These are phyloP conservation scores for Fusarium tuaranense DNA, from an alignment of 2,329 filamentous ascomycete species.

Conservation along the genomic window DNA sequence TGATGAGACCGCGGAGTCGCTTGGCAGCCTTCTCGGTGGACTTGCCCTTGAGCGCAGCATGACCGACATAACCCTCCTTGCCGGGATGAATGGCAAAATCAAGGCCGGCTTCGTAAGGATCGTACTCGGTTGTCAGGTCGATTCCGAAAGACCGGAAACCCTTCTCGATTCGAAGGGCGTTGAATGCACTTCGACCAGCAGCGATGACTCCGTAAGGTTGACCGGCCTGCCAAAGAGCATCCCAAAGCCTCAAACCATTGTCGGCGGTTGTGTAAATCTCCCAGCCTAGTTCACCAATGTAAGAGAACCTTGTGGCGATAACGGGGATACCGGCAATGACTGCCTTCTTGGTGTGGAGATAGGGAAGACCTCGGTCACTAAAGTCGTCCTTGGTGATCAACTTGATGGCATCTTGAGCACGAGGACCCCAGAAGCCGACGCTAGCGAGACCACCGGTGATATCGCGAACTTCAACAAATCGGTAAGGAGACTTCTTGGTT, in stretches of 20 bases:
- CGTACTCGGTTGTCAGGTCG: constrained; percentile 71
- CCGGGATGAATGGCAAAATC: constrained; percentile 59
- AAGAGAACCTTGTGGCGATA: constrained; percentile 66
- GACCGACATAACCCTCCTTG: constrained; percentile 65
- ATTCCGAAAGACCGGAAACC: constrained; percentile 68
- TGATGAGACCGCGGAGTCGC: constrained; percentile 61
- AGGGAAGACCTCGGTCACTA: constrained; percentile 58
- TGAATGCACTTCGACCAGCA: constrained; percentile 69
- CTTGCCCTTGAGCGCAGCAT: constrained; percentile 58
- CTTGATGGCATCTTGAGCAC: constrained; percentile 62
- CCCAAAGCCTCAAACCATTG: constrained; percentile 69
- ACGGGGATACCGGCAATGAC: constrained; percentile 68
- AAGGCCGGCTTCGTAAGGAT: constrained; percentile 70
- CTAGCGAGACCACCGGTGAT: constrained; percentile 71
- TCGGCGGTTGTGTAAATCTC: constrained; percentile 72
- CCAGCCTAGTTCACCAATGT: constrained; percentile 72
- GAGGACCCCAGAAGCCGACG: constrained; percentile 73
- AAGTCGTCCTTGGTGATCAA: constrained; percentile 60
- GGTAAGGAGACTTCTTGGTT: constrained; percentile 50
- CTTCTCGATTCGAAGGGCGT: constrained; percentile 69
- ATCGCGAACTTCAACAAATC: constrained; percentile 66
- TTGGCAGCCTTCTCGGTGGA: constrained; percentile 50
- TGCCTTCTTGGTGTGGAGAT: constrained; percentile 61
- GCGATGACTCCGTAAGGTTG: constrained; percentile 67
- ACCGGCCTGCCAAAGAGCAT: constrained; percentile 66